Percentiles rank a stretch among this genome's conserved stretches.
Conservation (phyloP, 768 basidiomycete genomes). For the Wakefieldia striispora region DNA sequence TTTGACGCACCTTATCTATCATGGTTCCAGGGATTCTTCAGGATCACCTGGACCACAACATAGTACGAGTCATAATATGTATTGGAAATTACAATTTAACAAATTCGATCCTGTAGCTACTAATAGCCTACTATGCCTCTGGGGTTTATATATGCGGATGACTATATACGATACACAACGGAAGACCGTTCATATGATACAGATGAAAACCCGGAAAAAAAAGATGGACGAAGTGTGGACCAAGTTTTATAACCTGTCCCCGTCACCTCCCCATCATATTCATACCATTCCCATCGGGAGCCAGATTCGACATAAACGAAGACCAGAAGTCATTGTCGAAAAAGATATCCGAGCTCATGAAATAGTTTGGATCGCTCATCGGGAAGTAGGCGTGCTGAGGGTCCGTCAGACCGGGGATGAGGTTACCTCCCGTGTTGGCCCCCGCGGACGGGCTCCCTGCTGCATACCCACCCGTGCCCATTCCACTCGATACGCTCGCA, state of each 20-base stretch:
- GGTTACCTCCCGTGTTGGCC: background rate
- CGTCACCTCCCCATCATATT: slow-evolving; percentile 9
- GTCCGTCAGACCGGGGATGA: slow-evolving; percentile 9
- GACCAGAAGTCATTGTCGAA: slow-evolving; percentile 44
- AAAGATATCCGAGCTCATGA: slow-evolving; percentile 38
- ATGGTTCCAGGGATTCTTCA: background rate
- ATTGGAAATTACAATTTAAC: slow-evolving; percentile 6
- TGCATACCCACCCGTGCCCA: slow-evolving; percentile 12
- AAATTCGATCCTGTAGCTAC: slow-evolving; percentile 1
- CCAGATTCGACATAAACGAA: slow-evolving; percentile 36
- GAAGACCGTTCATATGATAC: background rate
- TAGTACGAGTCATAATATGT: background rate
- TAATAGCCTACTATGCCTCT: background rate
- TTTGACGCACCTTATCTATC: slow-evolving; percentile 14
- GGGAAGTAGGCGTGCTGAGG: slow-evolving; percentile 20
- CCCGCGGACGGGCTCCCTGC: slow-evolving; percentile 4
- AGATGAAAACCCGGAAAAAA: background rate
- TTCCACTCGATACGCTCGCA: slow-evolving; percentile 16
- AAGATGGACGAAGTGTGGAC: background rate
- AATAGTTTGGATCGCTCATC: slow-evolving; percentile 30
- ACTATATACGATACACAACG: slow-evolving; percentile 4
- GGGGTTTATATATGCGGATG: slow-evolving; percentile 6
- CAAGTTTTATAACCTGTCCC: background rate
- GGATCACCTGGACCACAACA: too few species aligned
- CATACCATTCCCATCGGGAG: slow-evolving; percentile 24